These are phyloP conservation scores for Paramecium caudatum DNA, from an alignment of 73 alveolate genomes.

Conservation along the genomic window DNA sequence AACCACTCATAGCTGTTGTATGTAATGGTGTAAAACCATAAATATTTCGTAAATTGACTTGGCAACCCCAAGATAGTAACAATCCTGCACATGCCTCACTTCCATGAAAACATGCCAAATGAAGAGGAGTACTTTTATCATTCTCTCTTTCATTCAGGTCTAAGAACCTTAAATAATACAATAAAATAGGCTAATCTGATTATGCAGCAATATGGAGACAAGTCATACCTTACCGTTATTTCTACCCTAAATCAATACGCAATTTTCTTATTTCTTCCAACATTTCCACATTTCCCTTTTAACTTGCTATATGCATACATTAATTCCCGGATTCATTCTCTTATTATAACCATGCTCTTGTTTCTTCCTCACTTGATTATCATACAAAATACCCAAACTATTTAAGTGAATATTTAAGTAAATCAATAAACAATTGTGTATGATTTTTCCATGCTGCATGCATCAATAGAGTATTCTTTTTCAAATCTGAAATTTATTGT, in stretches of 20 bases:
- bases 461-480: constrained; percentile 33
- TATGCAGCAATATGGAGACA: constrained; percentile 87
- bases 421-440: not conserved
- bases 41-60: constrained; percentile 79
- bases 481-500: not conserved
- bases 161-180: constrained; percentile 79
- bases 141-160: constrained; percentile 80
- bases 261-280: not conserved
- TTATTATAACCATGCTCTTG: not conserved
- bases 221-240: constrained; percentile 79
- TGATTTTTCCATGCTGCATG: constrained; percentile 30
- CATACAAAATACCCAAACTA: not conserved
- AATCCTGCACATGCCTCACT: constrained; percentile 83
- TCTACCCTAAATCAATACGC: not conserved
- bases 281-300: constrained; percentile 21
- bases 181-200: constrained; percentile 87
- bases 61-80: constrained; percentile 83
- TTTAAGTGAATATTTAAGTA: not conserved
- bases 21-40: constrained; percentile 93
- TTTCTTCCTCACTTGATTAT: not conserved
- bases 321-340: constrained; percentile 24
- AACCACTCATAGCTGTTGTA: constrained; percentile 78
- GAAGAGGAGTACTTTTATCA: constrained; percentile 85
- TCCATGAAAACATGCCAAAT: constrained; percentile 88
- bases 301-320: constrained; percentile 43